Evolutionary conservation across 2,329 filamentous ascomycete species (phyloP).

Genomic region (Raffaelea albimanens): DNA sequence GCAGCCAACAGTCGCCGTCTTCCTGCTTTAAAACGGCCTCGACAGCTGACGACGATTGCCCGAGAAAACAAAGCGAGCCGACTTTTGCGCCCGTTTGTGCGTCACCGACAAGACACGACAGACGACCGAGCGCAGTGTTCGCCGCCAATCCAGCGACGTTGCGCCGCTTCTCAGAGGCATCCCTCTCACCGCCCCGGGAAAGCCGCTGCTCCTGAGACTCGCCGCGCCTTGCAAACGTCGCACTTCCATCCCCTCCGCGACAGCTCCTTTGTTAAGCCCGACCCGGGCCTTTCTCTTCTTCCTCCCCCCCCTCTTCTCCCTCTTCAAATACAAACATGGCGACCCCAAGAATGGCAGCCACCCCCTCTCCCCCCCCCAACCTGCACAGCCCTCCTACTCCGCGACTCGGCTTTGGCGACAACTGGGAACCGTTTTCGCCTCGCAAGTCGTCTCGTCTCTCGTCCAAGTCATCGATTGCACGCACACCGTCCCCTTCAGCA

Average conservation of each 20-base stretch:
- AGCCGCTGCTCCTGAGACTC: neutral
- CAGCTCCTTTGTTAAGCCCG: too few relatives aligned
- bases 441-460: constrained; percentile 60
- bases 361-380: constrained; percentile 49
- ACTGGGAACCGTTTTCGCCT: constrained; percentile 64
- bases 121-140: too few relatives aligned
- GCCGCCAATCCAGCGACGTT: too few relatives aligned
- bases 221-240: neutral
- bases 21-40: too few relatives aligned
- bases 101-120: too few relatives aligned
- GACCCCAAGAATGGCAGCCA: constrained; percentile 27
- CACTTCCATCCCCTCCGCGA: neutral
- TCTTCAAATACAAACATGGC: constrained; percentile 23
- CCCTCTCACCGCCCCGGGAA: neutral
- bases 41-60: too few relatives aligned
- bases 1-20: too few relatives aligned
- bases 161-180: too few relatives aligned
- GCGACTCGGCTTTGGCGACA: constrained; percentile 55
- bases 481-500: constrained; percentile 44
- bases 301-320: neutral
- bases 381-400: constrained; percentile 62
- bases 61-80: too few relatives aligned
- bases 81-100: too few relatives aligned
- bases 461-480: constrained; percentile 23
- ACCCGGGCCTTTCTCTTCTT: neutral